Conservation (phyloP, 176 grass and related monocot species). For the Elymus sibiricus region DNA sequence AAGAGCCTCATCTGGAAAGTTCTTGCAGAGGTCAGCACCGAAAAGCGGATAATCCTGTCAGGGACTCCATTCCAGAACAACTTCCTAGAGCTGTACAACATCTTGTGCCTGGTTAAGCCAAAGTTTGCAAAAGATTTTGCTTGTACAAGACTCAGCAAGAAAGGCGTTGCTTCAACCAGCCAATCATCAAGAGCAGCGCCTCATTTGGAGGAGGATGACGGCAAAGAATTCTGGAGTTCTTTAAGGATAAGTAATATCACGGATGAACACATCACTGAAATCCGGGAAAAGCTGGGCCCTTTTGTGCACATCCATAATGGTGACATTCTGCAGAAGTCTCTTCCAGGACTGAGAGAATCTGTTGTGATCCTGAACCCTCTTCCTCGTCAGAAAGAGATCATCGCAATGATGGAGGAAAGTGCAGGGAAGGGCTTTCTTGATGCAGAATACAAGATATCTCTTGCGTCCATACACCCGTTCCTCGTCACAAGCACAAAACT, state of each 20-base stretch:
- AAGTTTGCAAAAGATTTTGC: slow-evolving; percentile 50
- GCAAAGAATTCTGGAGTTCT: slow-evolving; percentile 58
- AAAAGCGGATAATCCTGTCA: slow-evolving; percentile 71
- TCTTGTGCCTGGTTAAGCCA: slow-evolving; percentile 59
- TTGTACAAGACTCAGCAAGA: slow-evolving; percentile 18
- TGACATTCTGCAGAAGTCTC: slow-evolving; percentile 56
- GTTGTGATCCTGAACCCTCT: slow-evolving; percentile 64
- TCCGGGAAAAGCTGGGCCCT: slow-evolving; percentile 47
- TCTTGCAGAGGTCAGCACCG: slow-evolving; percentile 43
- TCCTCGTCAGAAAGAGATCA: slow-evolving; percentile 53
- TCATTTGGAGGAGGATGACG: slow-evolving; percentile 28
- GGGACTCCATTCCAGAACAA: slow-evolving; percentile 84
- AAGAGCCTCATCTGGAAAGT: slow-evolving; percentile 54
- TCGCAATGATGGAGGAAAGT: slow-evolving; percentile 43
- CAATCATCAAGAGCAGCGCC: slow-evolving; percentile 1
- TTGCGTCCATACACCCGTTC: slow-evolving; percentile 62
- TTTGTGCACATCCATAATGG: slow-evolving; percentile 73
- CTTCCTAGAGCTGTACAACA: slow-evolving; percentile 78
- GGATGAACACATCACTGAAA: slow-evolving; percentile 38
- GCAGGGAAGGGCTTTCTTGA: slow-evolving; percentile 40
- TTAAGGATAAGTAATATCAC: slow-evolving; percentile 57
- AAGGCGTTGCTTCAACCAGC: neutral
- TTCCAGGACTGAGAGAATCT: slow-evolving; percentile 60
- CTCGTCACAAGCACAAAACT: slow-evolving; percentile 45
- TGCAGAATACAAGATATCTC: slow-evolving; percentile 62